Evolutionary conservation across 2,329 filamentous ascomycete species (phyloP).

Genomic region (Phyllosticta citribraziliensis): DNA sequence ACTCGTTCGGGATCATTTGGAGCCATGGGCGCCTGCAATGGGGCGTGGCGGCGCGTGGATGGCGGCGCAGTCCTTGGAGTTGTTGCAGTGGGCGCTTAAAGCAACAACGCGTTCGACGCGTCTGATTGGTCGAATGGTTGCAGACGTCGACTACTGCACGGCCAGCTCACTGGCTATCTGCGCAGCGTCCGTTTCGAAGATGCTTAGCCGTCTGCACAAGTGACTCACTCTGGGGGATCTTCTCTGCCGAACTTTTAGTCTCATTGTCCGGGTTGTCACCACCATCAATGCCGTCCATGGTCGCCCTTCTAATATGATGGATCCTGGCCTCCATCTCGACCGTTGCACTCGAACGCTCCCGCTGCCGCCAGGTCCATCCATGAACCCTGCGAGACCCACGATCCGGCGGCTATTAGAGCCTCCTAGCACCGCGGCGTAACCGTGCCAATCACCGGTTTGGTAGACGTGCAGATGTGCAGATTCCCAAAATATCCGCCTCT

Average conservation of each 20-base stretch:
- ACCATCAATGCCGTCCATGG: background rate
- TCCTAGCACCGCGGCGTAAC: background rate
- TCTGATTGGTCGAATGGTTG: slow-evolving; percentile 5
- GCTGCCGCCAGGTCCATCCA: background rate
- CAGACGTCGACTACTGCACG: slow-evolving; percentile 1
- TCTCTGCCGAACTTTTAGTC: background rate
- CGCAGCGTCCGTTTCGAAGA: slow-evolving; percentile 7
- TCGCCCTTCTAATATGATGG: background rate
- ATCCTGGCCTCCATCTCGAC: background rate
- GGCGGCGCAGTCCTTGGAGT: background rate
- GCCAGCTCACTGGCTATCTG: slow-evolving; percentile 10
- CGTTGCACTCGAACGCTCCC: background rate
- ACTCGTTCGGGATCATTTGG: background rate
- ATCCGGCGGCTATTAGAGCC: background rate
- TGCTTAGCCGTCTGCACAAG: slow-evolving; percentile 7
- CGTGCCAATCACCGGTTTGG: background rate
- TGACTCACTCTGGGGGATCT: slow-evolving; percentile 5
- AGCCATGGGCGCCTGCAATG: background rate
- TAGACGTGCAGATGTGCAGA: background rate
- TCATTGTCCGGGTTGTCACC: background rate
- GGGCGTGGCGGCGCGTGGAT: background rate
- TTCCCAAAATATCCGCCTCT: background rate
- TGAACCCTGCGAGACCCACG: background rate
- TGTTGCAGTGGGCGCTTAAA: background rate
- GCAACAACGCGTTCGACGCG: background rate